phyloP scores from a whole-genome alignment of 1,284 basidiomycete genomes.

The Sanguinoderma infundibulare region DNA sequence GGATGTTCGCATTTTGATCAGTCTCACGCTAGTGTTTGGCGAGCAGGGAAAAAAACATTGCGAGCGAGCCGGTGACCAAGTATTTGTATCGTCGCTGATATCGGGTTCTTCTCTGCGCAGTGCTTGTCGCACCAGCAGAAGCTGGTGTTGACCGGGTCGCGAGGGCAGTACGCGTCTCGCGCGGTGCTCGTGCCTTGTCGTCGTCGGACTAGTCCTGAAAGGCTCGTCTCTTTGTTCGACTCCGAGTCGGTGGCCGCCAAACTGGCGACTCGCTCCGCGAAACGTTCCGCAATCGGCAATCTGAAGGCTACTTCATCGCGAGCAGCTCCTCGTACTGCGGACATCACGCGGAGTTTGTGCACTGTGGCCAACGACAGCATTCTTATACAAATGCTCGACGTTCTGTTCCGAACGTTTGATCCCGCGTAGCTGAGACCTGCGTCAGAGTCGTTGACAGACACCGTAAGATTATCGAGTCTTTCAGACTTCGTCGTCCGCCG shows the following conservation, averaged over 20 bases:
- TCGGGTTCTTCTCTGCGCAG: not conserved
- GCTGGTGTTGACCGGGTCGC: not conserved
- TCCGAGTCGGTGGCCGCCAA: not conserved
- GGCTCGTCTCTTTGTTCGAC: not conserved
- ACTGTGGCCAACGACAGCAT: not conserved
- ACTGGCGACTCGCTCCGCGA: not conserved
- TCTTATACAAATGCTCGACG: not conserved
- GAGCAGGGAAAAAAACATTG: too few relatives aligned
- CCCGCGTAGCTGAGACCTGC: not conserved
- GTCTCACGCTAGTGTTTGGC: slow-evolving; percentile 20
- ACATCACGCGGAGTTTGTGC: not conserved
- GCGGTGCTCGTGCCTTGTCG: not conserved
- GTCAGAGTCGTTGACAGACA: not conserved
- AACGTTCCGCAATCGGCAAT: not conserved
- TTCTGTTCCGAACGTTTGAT: not conserved
- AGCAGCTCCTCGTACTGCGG: not conserved
- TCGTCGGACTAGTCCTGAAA: not conserved
- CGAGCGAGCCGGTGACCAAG: too few relatives aligned
- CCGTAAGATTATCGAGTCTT: not conserved
- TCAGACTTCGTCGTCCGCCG: not conserved
- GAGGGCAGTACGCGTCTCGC: not conserved
- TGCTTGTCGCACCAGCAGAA: not conserved
- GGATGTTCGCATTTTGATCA: not conserved
- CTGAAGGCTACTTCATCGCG: not conserved
- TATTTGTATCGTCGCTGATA: slow-evolving; percentile 11